phyloP scores from a whole-genome alignment of 2,329 filamentous ascomycete genomes.

The Cladosporium oxysporum region DNA sequence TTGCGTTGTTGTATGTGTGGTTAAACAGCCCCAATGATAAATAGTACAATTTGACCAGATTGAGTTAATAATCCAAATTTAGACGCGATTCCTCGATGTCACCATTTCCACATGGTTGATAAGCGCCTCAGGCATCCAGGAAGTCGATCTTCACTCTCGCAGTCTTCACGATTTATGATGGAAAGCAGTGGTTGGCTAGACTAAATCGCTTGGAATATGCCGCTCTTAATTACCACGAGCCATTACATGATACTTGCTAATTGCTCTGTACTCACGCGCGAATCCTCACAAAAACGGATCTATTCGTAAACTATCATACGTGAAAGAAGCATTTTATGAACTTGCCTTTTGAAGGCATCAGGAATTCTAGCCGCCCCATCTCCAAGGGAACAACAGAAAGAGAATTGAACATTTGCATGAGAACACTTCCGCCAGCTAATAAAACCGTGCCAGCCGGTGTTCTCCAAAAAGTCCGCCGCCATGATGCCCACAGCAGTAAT shows the following conservation, averaged over 20 bases:
- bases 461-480: not conserved
- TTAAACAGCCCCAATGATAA: slow-evolving; percentile 2
- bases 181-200: not conserved
- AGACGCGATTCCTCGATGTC: slow-evolving; percentile 1
- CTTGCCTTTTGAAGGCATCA: slow-evolving; percentile 2
- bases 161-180: not conserved
- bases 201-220: not conserved
- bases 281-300: not conserved
- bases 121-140: not conserved
- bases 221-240: not conserved
- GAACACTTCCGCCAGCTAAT: not conserved
- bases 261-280: not conserved
- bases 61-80: slow-evolving; percentile 1
- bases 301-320: slow-evolving; percentile 1
- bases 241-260: not conserved
- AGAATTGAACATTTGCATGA: not conserved
- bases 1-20: not conserved
- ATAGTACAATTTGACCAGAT: not conserved
- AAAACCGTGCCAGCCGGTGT: slow-evolving; percentile 14
- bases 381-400: not conserved
- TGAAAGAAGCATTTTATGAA: not conserved
- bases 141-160: not conserved
- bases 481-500: not conserved
- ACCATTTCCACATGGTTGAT: not conserved
- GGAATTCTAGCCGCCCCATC: not conserved